These are phyloP conservation scores for Mycosphaerella sp. DNA, from an alignment of 2,329 filamentous ascomycete species.

Conservation along the genomic window DNA sequence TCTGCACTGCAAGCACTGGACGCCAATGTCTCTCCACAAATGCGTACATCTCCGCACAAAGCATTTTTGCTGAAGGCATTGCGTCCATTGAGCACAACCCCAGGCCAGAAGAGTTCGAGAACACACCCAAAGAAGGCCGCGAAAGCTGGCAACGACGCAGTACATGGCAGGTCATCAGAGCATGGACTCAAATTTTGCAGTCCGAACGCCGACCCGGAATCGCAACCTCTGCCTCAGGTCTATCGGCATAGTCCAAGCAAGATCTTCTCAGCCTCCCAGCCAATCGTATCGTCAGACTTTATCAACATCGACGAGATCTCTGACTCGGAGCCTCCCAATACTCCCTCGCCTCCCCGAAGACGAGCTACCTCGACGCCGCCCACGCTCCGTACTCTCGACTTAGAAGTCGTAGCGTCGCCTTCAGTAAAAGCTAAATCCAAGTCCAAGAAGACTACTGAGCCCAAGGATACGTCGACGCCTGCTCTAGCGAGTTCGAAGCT, in stretches of 20 bases:
- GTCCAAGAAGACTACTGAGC: background rate
- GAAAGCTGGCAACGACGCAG: background rate
- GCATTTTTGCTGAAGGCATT: conserved; percentile 3
- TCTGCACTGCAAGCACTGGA: conserved; percentile 26
- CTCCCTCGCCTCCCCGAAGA: conserved; percentile 31
- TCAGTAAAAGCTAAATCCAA: conserved; percentile 7
- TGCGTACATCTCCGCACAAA: conserved; percentile 12
- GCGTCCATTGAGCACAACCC: background rate
- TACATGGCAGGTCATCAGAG: conserved; percentile 5
- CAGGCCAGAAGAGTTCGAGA: conserved; percentile 14
- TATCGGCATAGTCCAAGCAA: background rate
- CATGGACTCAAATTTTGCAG: background rate
- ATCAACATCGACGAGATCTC: conserved; percentile 33
- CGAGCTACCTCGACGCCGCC: conserved; percentile 25
- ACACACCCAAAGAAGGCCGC: conserved; percentile 25
- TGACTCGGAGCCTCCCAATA: conserved; percentile 29
- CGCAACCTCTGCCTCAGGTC: background rate
- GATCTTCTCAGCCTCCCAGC: conserved; percentile 19
- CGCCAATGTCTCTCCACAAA: conserved; percentile 18
- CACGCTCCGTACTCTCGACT: conserved; percentile 19
- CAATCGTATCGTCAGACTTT: conserved; percentile 16
- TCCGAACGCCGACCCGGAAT: background rate
- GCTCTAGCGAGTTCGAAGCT: conserved; percentile 11
- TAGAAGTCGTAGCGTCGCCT: conserved; percentile 16
- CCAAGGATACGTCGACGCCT: background rate